Evolutionary conservation across 2,329 filamentous ascomycete species (phyloP), one percentile per base, ranked within the genome.

Genomic region (Penicillium polonicum): DNA sequence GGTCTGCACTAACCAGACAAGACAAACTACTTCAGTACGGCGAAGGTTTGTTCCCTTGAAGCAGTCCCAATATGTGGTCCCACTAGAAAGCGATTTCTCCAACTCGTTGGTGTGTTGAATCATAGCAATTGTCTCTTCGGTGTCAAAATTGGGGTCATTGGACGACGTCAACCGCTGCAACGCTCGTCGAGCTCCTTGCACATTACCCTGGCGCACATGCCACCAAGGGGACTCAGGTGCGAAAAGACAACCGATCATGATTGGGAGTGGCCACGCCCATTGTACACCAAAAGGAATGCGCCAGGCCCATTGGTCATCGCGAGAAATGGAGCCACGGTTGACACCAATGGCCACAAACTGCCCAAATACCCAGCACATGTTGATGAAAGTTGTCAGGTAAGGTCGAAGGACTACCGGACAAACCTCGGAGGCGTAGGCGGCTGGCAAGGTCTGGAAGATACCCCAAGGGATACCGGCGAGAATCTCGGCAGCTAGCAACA

Each of bases 101-200:
- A 94, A 79, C 0, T 88, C 88, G 2, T 88, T 91, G 0, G 91
- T 95, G 70, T 93, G 89, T 1, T 90, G 84, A 87, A 96, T 95
- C 89, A 94, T 92, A 68, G 88, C 87, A 45, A 95, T 80, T 0
- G 89, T 92, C 74, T 92, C 89, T 60, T 94, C 88, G 13, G 88
- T 83, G 66, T 94, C 84, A 68, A 92, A 91, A 61, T 86, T 82
- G 1, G 85, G 87, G 62, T 90, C 86, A 7, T 65, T 60, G 10
- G 68, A 66, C 12, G 67, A 51, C 1, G 82, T 80, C 44, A 86
- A 60, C 56, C 77, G 66, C 46, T 68, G 63, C 13, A 75, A 61
- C 5, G 72, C 59, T 43, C 71, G 70, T 57, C 78, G 78, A 10
- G 79, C 79, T 15, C 78, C 76, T 19, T 76, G 71, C 1, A 74